Conservation (phyloP, 352 stramenopile species). For the Pythium plurisporium region DNA sequence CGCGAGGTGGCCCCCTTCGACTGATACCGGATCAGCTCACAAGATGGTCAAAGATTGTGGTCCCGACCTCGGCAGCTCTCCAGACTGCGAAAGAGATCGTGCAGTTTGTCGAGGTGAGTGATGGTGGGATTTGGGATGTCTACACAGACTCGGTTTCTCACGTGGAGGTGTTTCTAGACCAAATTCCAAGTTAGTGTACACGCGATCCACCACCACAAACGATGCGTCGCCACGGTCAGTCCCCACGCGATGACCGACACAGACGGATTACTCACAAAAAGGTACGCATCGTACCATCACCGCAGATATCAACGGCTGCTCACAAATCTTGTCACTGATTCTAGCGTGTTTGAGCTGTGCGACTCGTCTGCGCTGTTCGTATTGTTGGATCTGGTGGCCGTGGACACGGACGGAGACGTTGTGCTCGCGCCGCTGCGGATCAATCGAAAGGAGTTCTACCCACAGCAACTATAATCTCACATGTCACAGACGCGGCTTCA, state of each 20-base stretch:
- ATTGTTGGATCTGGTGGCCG: conserved; percentile 26
- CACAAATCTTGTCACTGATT: no score
- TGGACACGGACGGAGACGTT: conserved; percentile 31
- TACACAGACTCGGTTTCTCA: neutral
- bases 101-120: conserved; percentile 32
- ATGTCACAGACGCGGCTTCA: neutral
- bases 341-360: conserved; percentile 4
- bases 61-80: conserved; percentile 23
- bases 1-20: conserved; percentile 25
- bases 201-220: neutral
- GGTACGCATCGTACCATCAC: no score
- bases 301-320: no score
- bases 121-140: neutral
- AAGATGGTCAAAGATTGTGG: conserved; percentile 30
- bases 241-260: neutral
- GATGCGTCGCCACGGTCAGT: conserved; percentile 1
- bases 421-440: conserved; percentile 29
- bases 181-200: conserved; percentile 7
- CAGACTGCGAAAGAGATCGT: conserved; percentile 21
- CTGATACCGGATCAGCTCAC: conserved; percentile 29
- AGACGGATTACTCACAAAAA: neutral
- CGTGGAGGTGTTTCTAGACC: neutral
- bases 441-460: neutral
- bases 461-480: no score
- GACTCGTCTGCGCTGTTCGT: conserved; percentile 17